Conservation (phyloP, 2,329 filamentous ascomycete genomes). For the Pyrenophora seminiperda region DNA sequence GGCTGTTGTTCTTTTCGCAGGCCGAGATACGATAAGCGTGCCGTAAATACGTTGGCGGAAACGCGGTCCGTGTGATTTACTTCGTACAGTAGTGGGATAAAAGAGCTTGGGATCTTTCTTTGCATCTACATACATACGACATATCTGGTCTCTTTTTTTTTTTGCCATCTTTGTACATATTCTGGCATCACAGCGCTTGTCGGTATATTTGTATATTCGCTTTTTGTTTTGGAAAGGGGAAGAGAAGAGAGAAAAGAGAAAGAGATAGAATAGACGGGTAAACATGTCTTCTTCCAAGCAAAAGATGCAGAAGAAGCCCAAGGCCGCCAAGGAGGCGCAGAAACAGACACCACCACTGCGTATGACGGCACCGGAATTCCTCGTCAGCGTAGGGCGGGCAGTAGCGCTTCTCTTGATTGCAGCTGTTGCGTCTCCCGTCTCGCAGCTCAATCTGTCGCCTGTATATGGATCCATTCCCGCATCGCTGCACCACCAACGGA, state of each 20-base stretch:
- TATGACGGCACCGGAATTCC: conserved; percentile 27
- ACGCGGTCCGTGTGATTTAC: conserved; percentile 34
- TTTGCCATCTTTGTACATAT: no score
- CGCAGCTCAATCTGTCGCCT: conserved; percentile 77
- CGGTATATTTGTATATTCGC: neutral
- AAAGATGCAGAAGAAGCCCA: conserved; percentile 45
- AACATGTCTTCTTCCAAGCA: conserved; percentile 42
- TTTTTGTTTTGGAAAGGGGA: no score
- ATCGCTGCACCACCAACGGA: conserved; percentile 69
- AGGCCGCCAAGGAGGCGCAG: conserved; percentile 35
- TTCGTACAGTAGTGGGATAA: conserved; percentile 9
- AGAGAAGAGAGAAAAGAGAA: no score
- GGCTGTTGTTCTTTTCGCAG: conserved; percentile 25
- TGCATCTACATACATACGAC: no score
- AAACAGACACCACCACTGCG: conserved; percentile 32
- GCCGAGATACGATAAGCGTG: no score
- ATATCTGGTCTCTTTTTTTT: conserved; percentile 31
- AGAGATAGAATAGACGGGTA: conserved; percentile 10
- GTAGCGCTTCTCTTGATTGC: conserved; percentile 59
- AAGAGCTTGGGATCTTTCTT: conserved; percentile 24
- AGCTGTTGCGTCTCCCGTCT: conserved; percentile 70
- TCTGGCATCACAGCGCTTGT: no score
- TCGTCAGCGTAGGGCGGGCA: conserved; percentile 43
- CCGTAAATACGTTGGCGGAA: conserved; percentile 25
- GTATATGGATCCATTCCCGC: conserved; percentile 87